Conservation (phyloP, 345 rosid genomes). For the Abelmoschus esculentus region DNA sequence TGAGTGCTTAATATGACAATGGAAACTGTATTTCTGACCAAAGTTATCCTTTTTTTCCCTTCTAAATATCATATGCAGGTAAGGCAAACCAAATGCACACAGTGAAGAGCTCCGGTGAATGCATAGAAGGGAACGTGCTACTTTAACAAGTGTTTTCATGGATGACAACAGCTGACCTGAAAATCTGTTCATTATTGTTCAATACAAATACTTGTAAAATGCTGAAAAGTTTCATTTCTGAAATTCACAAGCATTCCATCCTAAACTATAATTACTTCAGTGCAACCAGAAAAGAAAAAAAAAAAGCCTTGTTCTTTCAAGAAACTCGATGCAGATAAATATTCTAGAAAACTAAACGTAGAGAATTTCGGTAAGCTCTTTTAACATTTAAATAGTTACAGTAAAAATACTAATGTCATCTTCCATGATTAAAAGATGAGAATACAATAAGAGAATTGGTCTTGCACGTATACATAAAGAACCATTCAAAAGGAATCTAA, state of each 20-base stretch:
- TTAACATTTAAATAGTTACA: background rate
- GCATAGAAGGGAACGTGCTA: background rate
- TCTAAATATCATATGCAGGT: slow-evolving; percentile 41
- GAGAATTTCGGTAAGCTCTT: background rate
- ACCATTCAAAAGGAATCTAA: background rate
- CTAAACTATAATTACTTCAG: background rate
- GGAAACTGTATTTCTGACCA: slow-evolving; percentile 8
- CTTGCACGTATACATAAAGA: background rate
- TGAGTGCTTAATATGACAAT: background rate
- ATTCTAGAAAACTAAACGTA: background rate
- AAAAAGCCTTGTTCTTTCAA: background rate
- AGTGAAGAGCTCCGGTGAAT: slow-evolving; percentile 34
- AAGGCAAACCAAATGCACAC: slow-evolving; percentile 52
- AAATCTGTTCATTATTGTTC: slow-evolving; percentile 3
- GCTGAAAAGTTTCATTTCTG: background rate
- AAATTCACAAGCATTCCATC: slow-evolving; percentile 1
- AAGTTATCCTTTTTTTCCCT: background rate
- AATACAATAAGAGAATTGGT: background rate
- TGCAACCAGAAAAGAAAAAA: background rate
- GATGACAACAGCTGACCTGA: background rate
- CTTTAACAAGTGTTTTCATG: slow-evolving; percentile 6
- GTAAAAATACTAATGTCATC: background rate
- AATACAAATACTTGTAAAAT: background rate
- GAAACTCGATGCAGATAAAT: background rate
- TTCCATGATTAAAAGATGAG: background rate